A percentile compares a stretch with the other conserved stretches of the same genome.
Conservation (phyloP, 441 rosid species). For the Daphne laureola region DNA sequence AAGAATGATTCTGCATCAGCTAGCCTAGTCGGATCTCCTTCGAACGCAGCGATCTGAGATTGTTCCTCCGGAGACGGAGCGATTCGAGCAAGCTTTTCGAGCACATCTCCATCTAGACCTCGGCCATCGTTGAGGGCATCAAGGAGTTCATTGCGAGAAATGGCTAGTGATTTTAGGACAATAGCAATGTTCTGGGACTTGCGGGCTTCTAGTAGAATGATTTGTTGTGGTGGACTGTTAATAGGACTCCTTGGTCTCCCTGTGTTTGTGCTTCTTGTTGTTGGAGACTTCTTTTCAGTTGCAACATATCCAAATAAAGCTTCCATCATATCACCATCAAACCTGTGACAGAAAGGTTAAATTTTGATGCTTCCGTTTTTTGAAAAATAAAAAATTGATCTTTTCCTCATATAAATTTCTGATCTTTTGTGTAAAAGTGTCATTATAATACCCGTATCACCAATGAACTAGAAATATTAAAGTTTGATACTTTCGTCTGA, state of each 20-base stretch:
- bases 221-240: conserved; percentile 30
- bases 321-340: conserved; percentile 88
- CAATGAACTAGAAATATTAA: neutral
- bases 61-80: conserved; percentile 77
- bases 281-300: conserved; percentile 44
- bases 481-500: neutral
- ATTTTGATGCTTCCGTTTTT: neutral
- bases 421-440: too few species aligned
- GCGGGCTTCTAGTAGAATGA: conserved; percentile 55
- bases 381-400: too few species aligned
- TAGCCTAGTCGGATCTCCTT: conserved; percentile 46
- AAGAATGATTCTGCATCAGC: conserved; percentile 78
- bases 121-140: conserved; percentile 45
- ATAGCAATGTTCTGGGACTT: conserved; percentile 79
- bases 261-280: conserved; percentile 12
- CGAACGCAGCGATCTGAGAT: conserved; percentile 41
- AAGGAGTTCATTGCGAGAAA: conserved; percentile 49
- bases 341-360: conserved; percentile 25
- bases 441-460: too few species aligned
- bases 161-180: conserved; percentile 60
- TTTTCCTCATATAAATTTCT: too few species aligned
- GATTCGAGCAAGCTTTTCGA: conserved; percentile 66
- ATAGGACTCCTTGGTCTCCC: conserved; percentile 13
- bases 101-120: conserved; percentile 51
- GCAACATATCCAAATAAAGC: conserved; percentile 90